phyloP scores from a whole-genome alignment of 2,329 filamentous ascomycete genomes.

The Chaetomiaceae sp. region DNA sequence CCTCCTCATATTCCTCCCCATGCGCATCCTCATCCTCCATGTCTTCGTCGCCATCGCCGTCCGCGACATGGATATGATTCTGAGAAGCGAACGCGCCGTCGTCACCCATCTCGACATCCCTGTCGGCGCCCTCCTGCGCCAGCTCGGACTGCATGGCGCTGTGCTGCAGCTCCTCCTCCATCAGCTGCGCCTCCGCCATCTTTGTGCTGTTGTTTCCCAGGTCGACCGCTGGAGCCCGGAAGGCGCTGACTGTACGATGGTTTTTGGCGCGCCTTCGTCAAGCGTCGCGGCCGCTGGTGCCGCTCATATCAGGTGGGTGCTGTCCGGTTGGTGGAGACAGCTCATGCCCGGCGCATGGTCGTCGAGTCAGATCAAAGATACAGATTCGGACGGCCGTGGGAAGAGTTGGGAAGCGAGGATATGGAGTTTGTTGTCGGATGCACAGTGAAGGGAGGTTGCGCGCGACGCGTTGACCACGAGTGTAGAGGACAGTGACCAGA shows the following conservation, averaged over 20 bases:
- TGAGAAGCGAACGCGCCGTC: constrained; percentile 18
- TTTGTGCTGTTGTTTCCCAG: constrained; percentile 14
- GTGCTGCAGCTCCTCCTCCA: constrained; percentile 55
- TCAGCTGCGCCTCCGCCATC: constrained; percentile 51
- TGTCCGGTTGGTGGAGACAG: not conserved
- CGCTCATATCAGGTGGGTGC: constrained; percentile 19
- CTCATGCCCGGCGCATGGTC: constrained; percentile 22
- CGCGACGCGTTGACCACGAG: constrained; percentile 18
- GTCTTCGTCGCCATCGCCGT: constrained; percentile 24
- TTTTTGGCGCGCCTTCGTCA: constrained; percentile 17
- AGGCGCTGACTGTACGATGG: constrained; percentile 1
- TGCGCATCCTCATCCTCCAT: constrained; percentile 27
- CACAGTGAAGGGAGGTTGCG: not conserved
- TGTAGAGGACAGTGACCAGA: not conserved
- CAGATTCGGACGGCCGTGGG: not conserved
- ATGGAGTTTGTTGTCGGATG: constrained; percentile 1
- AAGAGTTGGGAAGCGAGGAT: not conserved
- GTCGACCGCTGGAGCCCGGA: not conserved
- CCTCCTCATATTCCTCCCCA: constrained; percentile 33
- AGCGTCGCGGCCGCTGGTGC: constrained; percentile 16
- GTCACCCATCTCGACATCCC: constrained; percentile 29
- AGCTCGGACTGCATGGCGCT: constrained; percentile 47
- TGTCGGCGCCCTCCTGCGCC: constrained; percentile 36
- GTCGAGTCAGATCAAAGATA: too few species aligned
- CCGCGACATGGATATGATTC: constrained; percentile 23